Evolutionary conservation across 177 flowering plant species (phyloP).

Genomic region (Telopea speciosissima): DNA sequence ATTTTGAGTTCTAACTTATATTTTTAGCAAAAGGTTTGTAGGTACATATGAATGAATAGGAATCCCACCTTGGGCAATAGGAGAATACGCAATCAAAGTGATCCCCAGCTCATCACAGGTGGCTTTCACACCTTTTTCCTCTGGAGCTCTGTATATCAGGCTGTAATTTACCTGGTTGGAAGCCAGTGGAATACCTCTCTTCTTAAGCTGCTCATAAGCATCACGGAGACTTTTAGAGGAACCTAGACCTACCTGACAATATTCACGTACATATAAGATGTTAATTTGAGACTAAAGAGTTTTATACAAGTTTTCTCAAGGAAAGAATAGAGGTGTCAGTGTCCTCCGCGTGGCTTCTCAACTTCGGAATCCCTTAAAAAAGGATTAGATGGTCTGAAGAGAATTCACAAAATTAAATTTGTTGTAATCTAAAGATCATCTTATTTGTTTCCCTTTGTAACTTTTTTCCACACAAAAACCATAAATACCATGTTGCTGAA

Average conservation of each 20-base stretch:
- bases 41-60: neutral
- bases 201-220: slow-evolving; percentile 70
- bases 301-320: neutral
- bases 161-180: slow-evolving; percentile 98
- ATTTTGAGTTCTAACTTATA: too few species aligned
- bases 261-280: neutral
- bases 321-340: neutral
- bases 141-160: slow-evolving; percentile 83
- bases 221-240: slow-evolving; percentile 59
- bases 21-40: neutral
- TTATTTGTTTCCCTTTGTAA: neutral
- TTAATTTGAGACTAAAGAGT: neutral
- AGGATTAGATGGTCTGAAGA: neutral
- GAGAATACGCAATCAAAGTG: slow-evolving; percentile 91
- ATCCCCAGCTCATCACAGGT: slow-evolving; percentile 95
- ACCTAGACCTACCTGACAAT: neutral
- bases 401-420: too few species aligned
- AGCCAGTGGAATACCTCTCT: slow-evolving; percentile 87
- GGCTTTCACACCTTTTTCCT: slow-evolving; percentile 92
- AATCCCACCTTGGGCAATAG: slow-evolving; percentile 87
- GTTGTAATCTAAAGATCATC: neutral
- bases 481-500: neutral
- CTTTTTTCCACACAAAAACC: neutral
- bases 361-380: neutral
- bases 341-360: neutral